Conservation (phyloP, 805 yeast genomes). For the Lipomyces orientalis region DNA sequence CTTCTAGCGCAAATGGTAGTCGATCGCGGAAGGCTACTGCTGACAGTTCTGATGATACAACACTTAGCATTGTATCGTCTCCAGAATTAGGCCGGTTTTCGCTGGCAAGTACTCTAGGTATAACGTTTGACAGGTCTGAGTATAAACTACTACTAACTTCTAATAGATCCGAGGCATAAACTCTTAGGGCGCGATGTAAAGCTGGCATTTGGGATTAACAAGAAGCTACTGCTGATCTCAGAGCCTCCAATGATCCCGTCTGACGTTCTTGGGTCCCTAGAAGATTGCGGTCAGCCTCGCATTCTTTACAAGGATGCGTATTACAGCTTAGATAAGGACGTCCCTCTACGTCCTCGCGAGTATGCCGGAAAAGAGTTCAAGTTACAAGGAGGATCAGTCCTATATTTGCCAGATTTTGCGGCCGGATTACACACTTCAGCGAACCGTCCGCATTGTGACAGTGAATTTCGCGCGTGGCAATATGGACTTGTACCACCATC, state of each 20-base stretch:
- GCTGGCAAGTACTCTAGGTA: neutral
- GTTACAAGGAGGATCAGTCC: slow-evolving; percentile 51
- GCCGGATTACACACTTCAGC: slow-evolving; percentile 21
- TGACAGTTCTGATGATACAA: slow-evolving; percentile 1
- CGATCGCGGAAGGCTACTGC: neutral
- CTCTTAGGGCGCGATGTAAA: slow-evolving; percentile 8
- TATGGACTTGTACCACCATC: slow-evolving; percentile 59
- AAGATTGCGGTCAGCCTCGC: slow-evolving; percentile 54
- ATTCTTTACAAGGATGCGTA: slow-evolving; percentile 67
- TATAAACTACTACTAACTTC: neutral
- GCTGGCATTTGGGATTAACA: slow-evolving; percentile 7
- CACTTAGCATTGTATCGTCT: neutral
- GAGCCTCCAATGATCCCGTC: slow-evolving; percentile 13
- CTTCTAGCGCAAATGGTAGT: neutral
- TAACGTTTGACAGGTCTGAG: neutral
- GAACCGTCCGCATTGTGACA: neutral
- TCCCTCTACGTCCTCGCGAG: slow-evolving; percentile 59
- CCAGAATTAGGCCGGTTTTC: neutral
- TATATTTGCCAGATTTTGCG: slow-evolving; percentile 42
- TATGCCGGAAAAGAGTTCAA: slow-evolving; percentile 71
- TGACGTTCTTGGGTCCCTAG: slow-evolving; percentile 56
- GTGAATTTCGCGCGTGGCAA: slow-evolving; percentile 40
- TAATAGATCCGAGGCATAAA: slow-evolving; percentile 11
- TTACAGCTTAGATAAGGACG: slow-evolving; percentile 60
- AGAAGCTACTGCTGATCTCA: slow-evolving; percentile 10